Evolutionary conservation across 805 yeast species (phyloP).

Genomic region (Suhomyces sp.): DNA sequence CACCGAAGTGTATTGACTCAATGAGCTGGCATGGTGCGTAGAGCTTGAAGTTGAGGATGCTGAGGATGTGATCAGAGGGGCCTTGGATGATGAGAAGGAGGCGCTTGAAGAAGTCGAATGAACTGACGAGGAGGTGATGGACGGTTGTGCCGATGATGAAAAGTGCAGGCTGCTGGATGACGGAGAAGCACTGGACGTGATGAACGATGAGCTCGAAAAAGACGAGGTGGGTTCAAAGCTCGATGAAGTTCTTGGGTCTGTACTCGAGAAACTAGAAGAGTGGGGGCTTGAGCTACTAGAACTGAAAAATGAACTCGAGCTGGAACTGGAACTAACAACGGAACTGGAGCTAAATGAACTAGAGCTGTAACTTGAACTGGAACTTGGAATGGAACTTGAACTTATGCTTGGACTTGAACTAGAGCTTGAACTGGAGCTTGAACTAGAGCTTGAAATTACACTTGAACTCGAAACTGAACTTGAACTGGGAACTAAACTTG

Average conservation of each 20-base stretch:
- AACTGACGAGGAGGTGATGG: neutral
- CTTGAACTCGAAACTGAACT: neutral
- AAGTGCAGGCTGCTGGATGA: constrained; percentile 4
- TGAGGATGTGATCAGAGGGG: constrained; percentile 4
- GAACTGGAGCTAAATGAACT: constrained; percentile 1
- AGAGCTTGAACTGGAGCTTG: constrained; percentile 2
- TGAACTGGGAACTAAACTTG: neutral
- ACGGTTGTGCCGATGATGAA: constrained; percentile 2
- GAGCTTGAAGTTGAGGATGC: constrained; percentile 1
- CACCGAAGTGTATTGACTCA: constrained; percentile 17
- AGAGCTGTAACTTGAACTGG: neutral
- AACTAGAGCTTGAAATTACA: neutral
- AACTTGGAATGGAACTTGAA: neutral
- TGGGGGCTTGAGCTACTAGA: neutral
- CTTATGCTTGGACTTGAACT: neutral
- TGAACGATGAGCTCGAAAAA: constrained; percentile 2
- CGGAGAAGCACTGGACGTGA: neutral
- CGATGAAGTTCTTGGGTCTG: neutral
- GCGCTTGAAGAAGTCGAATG: constrained; percentile 2
- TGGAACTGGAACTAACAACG: neutral
- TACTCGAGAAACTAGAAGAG: neutral
- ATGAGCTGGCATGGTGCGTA: constrained; percentile 10
- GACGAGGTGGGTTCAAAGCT: constrained; percentile 2
- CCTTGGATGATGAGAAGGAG: neutral
- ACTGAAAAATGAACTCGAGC: constrained; percentile 3